Base-by-base conservation (phyloP, 257 asterid genomes). In the Pogostemon cablin region DNA sequence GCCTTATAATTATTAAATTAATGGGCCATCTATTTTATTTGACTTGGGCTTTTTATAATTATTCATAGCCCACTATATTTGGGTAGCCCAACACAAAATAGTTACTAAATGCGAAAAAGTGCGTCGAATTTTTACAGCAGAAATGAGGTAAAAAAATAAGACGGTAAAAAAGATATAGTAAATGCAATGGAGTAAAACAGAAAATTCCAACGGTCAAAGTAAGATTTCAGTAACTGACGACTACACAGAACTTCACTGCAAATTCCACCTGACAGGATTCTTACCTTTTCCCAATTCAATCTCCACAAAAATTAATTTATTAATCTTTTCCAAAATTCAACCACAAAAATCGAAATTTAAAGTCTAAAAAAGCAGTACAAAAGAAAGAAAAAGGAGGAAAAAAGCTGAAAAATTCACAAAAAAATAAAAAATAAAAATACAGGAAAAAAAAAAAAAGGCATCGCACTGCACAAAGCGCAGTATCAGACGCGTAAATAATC, bases 401-500 rank as follows among this genome's bases (percentile, higher is more conserved):
- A 61, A 75, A 25, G 47, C 65, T 42, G 54, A 43, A 37, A 53
- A 69, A 65, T 9, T 35, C 20, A 4, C 64, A 34, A 42, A 11
- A 4, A 12, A 20, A 46, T 39, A 37, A 61, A 61, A 35, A 49
- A 4, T 2, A 9, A n/a, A 40, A 67, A 7, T 3, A 20, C 47
- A 12, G n/a, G 6, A n/a, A 32, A 43, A 5, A 38, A 20, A n/a
- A 52, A 53, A 67, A 53, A 44, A 32, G 55, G 72, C 53, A 65
- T 74, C 80, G 79, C 74, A 65, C 82, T 79, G 77, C 68, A 63
- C 42, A 47, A 46, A 15, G 52, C 68, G 44, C 32, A 60, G 43
- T 50, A 65, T 48, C n/a, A 15, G 65, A 59, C 62, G 79, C 74
- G 63, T 65, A 65, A 75, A 57, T 72, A 77, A 65, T 73, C 82